Conservation (phyloP, 768 basidiomycete species). For the Fibroporia radiculosa region DNA sequence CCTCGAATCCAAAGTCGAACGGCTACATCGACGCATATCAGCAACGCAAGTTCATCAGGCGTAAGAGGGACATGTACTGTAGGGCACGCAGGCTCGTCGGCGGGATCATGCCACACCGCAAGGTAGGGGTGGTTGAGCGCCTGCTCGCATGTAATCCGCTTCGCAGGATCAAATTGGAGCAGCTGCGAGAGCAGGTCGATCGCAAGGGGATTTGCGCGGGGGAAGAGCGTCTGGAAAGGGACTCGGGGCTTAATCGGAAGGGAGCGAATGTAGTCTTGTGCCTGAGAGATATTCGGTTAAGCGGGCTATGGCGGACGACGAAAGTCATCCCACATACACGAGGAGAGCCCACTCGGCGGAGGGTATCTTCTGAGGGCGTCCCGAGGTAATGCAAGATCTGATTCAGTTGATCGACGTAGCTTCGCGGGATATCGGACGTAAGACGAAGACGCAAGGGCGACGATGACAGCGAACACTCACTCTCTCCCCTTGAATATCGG, state of each 20-base stretch:
- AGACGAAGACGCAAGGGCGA: background rate
- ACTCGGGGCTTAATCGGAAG: conserved; percentile 95
- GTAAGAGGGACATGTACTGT: conserved; percentile 37
- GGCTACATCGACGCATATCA: conserved; percentile 36
- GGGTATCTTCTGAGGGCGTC: conserved; percentile 93
- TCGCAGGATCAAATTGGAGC: conserved; percentile 93
- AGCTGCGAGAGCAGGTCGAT: conserved; percentile 89
- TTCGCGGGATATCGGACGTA: conserved; percentile 22
- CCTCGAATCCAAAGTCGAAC: conserved; percentile 96
- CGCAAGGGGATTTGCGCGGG: conserved; percentile 87
- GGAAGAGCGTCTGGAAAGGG: conserved; percentile 86
- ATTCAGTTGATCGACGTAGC: conserved; percentile 97
- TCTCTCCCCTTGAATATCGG: conserved; percentile 97
- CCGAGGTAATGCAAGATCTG: conserved; percentile 98
- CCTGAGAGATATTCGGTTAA: conserved; percentile 37
- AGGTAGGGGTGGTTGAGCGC: conserved; percentile 93
- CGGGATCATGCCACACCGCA: conserved; percentile 96
- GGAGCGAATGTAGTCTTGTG: conserved; percentile 97
- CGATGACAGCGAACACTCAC: conserved; percentile 36
- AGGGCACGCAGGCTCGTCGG: conserved; percentile 86
- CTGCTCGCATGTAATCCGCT: conserved; percentile 93
- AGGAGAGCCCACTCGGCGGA: conserved; percentile 92
- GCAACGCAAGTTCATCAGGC: background rate
- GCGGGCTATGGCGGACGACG: background rate
- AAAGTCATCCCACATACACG: conserved; percentile 56